These are phyloP conservation scores for Xylariaceae sp. DNA, from an alignment of 2,329 filamentous ascomycete genomes.

Conservation along the genomic window DNA sequence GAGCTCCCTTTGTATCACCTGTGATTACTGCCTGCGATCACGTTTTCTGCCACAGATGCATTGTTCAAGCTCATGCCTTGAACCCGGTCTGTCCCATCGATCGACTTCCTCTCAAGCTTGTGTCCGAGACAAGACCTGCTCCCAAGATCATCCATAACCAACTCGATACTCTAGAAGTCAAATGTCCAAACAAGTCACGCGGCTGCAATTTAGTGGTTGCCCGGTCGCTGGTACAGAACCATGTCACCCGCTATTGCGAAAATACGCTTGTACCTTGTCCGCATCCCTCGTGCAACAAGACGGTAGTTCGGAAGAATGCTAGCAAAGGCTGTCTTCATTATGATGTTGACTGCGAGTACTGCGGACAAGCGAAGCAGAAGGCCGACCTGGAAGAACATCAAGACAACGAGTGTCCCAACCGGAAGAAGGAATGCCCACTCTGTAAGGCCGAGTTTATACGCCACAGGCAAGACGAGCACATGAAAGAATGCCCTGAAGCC, in stretches of 20 bases:
- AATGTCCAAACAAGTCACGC: slow-evolving; percentile 56
- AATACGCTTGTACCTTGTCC: slow-evolving; percentile 61
- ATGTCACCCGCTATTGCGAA: slow-evolving; percentile 59
- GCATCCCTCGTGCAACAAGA: slow-evolving; percentile 53
- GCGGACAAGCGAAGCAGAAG: slow-evolving; percentile 51
- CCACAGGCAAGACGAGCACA: slow-evolving; percentile 51
- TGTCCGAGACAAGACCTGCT: slow-evolving; percentile 36
- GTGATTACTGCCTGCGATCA: slow-evolving; percentile 66
- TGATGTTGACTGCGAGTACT: slow-evolving; percentile 55
- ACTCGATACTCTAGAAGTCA: slow-evolving; percentile 61
- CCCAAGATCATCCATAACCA: slow-evolving; percentile 60
- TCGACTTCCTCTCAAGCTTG: slow-evolving; percentile 45
- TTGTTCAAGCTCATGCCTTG: slow-evolving; percentile 47
- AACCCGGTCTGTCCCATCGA: slow-evolving; percentile 60
- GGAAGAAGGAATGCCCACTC: slow-evolving; percentile 51
- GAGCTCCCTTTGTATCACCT: slow-evolving; percentile 61
- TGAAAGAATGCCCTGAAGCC: slow-evolving; percentile 49
- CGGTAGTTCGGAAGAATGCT: slow-evolving; percentile 53
- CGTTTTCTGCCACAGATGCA: slow-evolving; percentile 64
- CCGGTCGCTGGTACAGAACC: slow-evolving; percentile 57
- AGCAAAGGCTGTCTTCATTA: slow-evolving; percentile 60
- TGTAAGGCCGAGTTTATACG: slow-evolving; percentile 51
- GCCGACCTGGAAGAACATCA: slow-evolving; percentile 51
- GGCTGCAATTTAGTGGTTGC: slow-evolving; percentile 56
- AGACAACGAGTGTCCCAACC: slow-evolving; percentile 47